These are phyloP conservation scores for Helicocarpus griseus DNA, from an alignment of 2,329 filamentous ascomycete species.

Conservation along the genomic window DNA sequence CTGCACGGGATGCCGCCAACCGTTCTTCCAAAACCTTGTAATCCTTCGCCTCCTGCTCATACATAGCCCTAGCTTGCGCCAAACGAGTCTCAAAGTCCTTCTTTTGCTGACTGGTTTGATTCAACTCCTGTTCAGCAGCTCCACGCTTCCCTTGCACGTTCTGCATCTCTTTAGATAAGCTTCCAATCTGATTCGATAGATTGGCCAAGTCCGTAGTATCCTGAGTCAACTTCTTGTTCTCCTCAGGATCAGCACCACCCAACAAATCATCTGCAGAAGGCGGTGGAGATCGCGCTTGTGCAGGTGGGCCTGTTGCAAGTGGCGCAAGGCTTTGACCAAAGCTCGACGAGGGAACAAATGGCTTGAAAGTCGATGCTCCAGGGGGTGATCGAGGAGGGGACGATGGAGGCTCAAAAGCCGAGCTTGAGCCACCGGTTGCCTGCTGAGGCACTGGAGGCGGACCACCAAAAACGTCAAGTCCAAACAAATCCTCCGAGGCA, in stretches of 20 bases:
- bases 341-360: constrained; percentile 83
- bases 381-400: constrained; percentile 34
- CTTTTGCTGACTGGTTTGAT: constrained; percentile 75
- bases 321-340: constrained; percentile 77
- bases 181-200: constrained; percentile 88
- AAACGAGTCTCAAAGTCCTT: constrained; percentile 85
- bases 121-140: constrained; percentile 70
- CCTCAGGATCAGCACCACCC: constrained; percentile 80
- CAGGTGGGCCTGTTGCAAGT: constrained; percentile 58
- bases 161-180: constrained; percentile 86
- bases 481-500: constrained; percentile 87
- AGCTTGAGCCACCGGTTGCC: constrained; percentile 62
- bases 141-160: constrained; percentile 76
- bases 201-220: constrained; percentile 92
- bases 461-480: constrained; percentile 61
- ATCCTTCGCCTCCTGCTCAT: constrained; percentile 86
- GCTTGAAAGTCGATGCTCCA: constrained; percentile 59
- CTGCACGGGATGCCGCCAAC: constrained; percentile 62
- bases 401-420: constrained; percentile 46
- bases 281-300: constrained; percentile 34
- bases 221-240: constrained; percentile 75
- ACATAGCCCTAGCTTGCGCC: constrained; percentile 73
- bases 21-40: constrained; percentile 79
- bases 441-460: constrained; percentile 50
- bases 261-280: constrained; percentile 70